Base-by-base conservation (phyloP, 169 alveolate species). In the Cyclospora cayetanensis region DNA sequence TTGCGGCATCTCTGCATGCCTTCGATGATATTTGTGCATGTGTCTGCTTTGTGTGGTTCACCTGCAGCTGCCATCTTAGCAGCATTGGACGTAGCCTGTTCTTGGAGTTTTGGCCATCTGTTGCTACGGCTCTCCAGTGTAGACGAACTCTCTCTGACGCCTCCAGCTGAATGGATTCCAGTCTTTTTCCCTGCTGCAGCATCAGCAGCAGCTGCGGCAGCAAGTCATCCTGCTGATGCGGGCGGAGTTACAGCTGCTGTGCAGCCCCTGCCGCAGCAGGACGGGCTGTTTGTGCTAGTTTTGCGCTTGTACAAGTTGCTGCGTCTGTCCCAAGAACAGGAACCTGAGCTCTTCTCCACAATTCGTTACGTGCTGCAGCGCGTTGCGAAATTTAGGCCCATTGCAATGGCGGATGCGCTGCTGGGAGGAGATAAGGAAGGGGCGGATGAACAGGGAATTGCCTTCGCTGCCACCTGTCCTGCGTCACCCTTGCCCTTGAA, bases 351-450 rank as follows among this genome's bases (percentile, higher is more conserved):
- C 27, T 68, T 68, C 80, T 12, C 18, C 27, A 25, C 27, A n/a
- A 50, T 4, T 34, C 80, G 80, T 31, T 66, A 31, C 50, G 27
- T 83, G 25, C 80, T 83, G 82, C 72, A 37, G 91, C 91, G 91
- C 25, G 29, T 83, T 1, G 74, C 91, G 25, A 55, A 60, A 50
- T 83, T 83, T 15, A 12, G 80, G n/a, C 52, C 91, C 15, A 11
- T 25, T n/a, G 79, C 66, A 7, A 83, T 83, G 91, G 91, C 42
- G 3, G 91, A 60, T 2, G 91, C 91, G 39, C 63, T 83, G 50
- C 50, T 83, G 31, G 87, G n/a, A 11, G 85, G 42, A 35, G 85
- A 35, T 5, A 15, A 7, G 25, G 65, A 34, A 11, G 43, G 46
- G 18, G 83, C n/a, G n/a, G n/a, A n/a, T 11, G 60, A 50, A 18